phyloP scores from a whole-genome alignment of 305 asterid genomes.

The Rubia tinctorum region DNA sequence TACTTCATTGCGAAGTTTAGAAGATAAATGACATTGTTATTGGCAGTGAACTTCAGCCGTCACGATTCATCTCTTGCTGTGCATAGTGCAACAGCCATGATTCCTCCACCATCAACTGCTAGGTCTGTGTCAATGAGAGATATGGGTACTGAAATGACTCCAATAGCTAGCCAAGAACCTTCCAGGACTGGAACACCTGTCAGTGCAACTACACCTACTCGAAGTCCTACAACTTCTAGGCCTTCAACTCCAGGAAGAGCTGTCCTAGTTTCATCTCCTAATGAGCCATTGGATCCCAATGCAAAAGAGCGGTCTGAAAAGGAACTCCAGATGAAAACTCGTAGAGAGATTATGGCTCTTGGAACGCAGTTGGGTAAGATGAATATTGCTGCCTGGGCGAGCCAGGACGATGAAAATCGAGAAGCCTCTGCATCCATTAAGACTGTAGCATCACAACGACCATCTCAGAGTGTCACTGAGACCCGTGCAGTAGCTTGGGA shows the following conservation, averaged over 20 bases:
- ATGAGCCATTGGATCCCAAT: conserved; percentile 29
- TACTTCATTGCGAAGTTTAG: neutral
- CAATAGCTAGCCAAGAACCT: conserved; percentile 95
- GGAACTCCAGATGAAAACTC: conserved; percentile 75
- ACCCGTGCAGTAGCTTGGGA: conserved; percentile 43
- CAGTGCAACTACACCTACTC: conserved; percentile 78
- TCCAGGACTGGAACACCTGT: conserved; percentile 84
- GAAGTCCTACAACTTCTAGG: conserved; percentile 80
- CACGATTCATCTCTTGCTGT: conserved; percentile 35
- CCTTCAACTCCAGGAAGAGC: conserved; percentile 86
- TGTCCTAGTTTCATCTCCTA: conserved; percentile 55
- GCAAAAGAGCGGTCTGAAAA: conserved; percentile 66
- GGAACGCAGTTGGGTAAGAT: conserved; percentile 95
- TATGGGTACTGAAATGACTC: conserved; percentile 99
- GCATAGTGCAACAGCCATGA: conserved; percentile 30
- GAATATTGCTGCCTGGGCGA: conserved; percentile 98
- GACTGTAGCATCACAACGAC: conserved; percentile 17
- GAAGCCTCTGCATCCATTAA: conserved; percentile 22
- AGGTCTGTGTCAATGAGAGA: conserved; percentile 98
- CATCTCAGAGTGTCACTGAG: conserved; percentile 21
- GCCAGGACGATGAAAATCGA: conserved; percentile 67
- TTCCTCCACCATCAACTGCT: conserved; percentile 38
- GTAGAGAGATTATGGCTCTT: conserved; percentile 82
- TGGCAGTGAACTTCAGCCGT: conserved; percentile 39
- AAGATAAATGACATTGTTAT: conserved; percentile 1